Conservation (phyloP, 768 basidiomycete genomes). For the Mycena kentingensis region DNA sequence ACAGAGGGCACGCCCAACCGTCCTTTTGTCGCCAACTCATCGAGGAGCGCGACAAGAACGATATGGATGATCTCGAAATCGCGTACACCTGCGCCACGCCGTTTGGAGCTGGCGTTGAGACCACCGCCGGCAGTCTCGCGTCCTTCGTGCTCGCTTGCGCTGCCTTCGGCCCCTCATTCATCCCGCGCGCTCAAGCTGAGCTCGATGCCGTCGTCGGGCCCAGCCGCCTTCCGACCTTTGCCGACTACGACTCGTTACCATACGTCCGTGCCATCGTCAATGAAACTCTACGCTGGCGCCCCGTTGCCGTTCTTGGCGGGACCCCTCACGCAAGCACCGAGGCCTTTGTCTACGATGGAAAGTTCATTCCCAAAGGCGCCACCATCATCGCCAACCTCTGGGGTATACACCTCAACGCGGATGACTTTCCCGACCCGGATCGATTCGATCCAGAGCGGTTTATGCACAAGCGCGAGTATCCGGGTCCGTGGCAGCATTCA, state of each 20-base stretch:
- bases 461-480: constrained; percentile 21
- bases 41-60: constrained; percentile 37
- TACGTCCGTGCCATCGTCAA: constrained; percentile 41
- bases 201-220: constrained; percentile 38
- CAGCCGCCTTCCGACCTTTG: constrained; percentile 41
- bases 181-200: constrained; percentile 42
- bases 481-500: constrained; percentile 23
- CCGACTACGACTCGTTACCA: constrained; percentile 36
- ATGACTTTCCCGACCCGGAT: constrained; percentile 20
- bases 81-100: constrained; percentile 44
- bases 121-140: constrained; percentile 36
- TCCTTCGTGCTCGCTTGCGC: constrained; percentile 35
- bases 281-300: constrained; percentile 42
- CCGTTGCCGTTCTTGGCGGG: constrained; percentile 36
- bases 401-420: constrained; percentile 21
- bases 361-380: constrained; percentile 41
- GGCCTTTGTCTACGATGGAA: constrained; percentile 41
- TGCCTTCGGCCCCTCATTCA: constrained; percentile 26
- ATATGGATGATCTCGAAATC: constrained; percentile 44
- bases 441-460: constrained; percentile 21
- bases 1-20: constrained; percentile 39
- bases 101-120: constrained; percentile 51
- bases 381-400: constrained; percentile 39
- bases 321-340: constrained; percentile 40
- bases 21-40: constrained; percentile 43